Evolutionary conservation across 176 grass and related monocot species (phyloP).

Genomic region (Oropetium thomaeum): DNA sequence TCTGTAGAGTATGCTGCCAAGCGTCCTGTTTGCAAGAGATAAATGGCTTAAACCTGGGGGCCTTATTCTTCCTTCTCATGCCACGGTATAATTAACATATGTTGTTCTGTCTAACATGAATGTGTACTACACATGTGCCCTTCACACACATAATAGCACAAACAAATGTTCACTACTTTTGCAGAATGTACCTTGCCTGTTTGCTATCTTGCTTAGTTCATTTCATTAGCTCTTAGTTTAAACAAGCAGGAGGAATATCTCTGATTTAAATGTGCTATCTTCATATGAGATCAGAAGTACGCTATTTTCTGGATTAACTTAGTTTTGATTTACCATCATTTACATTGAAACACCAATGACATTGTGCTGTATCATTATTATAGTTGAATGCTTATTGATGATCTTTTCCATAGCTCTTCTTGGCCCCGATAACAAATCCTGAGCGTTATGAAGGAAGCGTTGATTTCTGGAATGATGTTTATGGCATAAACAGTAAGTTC

Average conservation of each 20-base stretch:
- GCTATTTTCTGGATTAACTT: constrained; percentile 18
- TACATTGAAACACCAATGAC: neutral
- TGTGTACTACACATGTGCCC: neutral
- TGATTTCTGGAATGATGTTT: constrained; percentile 89
- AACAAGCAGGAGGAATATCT: neutral
- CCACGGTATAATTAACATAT: constrained; percentile 55
- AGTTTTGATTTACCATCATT: constrained; percentile 9
- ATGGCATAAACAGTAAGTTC: constrained; percentile 89
- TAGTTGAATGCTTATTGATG: constrained; percentile 28
- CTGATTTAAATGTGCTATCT: neutral
- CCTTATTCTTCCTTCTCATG: constrained; percentile 96
- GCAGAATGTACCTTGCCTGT: neutral
- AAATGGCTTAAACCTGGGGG: constrained; percentile 95
- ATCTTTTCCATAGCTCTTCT: constrained; percentile 60
- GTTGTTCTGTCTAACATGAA: neutral
- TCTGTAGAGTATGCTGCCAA: constrained; percentile 83
- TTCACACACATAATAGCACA: neutral
- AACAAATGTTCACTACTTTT: neutral
- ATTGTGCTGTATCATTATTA: neutral
- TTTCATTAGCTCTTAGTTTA: neutral
- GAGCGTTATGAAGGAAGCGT: constrained; percentile 73
- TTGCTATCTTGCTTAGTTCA: constrained; percentile 16
- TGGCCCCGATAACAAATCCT: constrained; percentile 89
- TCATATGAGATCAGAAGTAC: neutral
- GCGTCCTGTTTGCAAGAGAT: constrained; percentile 89